Percentiles rank a stretch among this genome's conserved stretches.
These are phyloP conservation scores for Helotiales sp. DNA, from an alignment of 2,329 filamentous ascomycete species.

Conservation along the genomic window DNA sequence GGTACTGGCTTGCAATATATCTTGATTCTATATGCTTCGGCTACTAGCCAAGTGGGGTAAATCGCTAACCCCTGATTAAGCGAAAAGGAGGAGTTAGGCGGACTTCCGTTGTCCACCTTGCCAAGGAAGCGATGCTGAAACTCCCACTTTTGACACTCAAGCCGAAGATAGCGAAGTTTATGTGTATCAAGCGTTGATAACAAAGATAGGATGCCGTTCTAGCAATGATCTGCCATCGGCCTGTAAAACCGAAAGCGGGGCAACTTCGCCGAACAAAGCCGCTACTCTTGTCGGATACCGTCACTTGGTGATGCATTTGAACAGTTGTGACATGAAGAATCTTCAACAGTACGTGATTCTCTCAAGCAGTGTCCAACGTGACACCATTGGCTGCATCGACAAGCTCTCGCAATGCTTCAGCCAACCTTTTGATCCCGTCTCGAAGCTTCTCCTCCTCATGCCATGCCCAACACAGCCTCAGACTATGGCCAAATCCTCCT, in stretches of 20 bases:
- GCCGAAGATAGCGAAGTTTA: no score
- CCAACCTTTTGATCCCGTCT: neutral
- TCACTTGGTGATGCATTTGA: neutral
- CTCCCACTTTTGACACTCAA: neutral
- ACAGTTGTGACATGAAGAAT: neutral
- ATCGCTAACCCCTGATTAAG: neutral
- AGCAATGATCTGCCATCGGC: neutral
- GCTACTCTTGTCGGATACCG: no score
- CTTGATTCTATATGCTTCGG: no score
- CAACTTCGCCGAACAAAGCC: no score
- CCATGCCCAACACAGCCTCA: constrained; percentile 3
- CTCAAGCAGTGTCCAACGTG: neutral
- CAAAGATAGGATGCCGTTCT: neutral
- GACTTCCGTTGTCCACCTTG: neutral
- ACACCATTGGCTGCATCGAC: neutral
- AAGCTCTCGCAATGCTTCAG: neutral
- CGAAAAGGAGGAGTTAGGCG: neutral
- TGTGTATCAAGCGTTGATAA: neutral
- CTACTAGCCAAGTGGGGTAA: neutral
- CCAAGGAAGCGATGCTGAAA: neutral
- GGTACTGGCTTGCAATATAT: no score
- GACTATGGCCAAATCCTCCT: neutral
- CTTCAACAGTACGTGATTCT: neutral
- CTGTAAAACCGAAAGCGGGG: no score
- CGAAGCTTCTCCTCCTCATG: neutral